Base-by-base conservation (phyloP, 2,329 filamentous ascomycete species). In the Fusarium compactum region DNA sequence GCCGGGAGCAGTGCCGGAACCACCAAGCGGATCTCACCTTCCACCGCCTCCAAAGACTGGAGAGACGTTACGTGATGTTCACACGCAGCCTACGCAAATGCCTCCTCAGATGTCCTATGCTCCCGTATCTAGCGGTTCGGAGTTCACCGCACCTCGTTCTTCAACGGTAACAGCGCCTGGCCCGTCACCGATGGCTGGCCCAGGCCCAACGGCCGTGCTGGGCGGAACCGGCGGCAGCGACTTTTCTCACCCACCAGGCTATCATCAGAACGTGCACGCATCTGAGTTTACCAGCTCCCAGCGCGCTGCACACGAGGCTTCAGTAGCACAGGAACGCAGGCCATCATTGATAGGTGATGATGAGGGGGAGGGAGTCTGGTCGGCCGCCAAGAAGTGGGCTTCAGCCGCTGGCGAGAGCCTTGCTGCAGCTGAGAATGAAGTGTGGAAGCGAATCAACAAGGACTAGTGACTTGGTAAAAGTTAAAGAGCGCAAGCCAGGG, bases 401-500 rank as follows among this genome's bases (percentile, higher is more conserved):
- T 80, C 83, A 63, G 84, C 83, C 34, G 88, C 88, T 9, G 88
- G 88, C 53, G 85, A 85, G 65, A 87, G 84, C 76, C 78, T 91
- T 29, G 85, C 84, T 11, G 86, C 84, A 16, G 87, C 87, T 16
- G 89, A 91, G 80, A 82, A 80, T 53, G 87, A 90, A 78, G 84
- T 91, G 25, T 91, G 89, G 89, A 86, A 85, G 78, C 85, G 84
- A 75, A 87, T 90, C 75, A 90, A 88, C 79, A 89, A 87, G 79
- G 82, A 86, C 50, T 85, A 82, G 60, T 43, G 45, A 58, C 47
- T 60, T 50, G n/a, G 32, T 43, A 64, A 40, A 43, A 22, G 24
- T 43, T 34, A 56, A 44, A 46, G 51, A 61, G 22, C 12, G 40
- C 51, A 56, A 38, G 62, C 57, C 52, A 70, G 58, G 62, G 61